These are phyloP conservation scores for Colletotrichum sansevieriae DNA, from an alignment of 2,329 filamentous ascomycete genomes.

Conservation along the genomic window DNA sequence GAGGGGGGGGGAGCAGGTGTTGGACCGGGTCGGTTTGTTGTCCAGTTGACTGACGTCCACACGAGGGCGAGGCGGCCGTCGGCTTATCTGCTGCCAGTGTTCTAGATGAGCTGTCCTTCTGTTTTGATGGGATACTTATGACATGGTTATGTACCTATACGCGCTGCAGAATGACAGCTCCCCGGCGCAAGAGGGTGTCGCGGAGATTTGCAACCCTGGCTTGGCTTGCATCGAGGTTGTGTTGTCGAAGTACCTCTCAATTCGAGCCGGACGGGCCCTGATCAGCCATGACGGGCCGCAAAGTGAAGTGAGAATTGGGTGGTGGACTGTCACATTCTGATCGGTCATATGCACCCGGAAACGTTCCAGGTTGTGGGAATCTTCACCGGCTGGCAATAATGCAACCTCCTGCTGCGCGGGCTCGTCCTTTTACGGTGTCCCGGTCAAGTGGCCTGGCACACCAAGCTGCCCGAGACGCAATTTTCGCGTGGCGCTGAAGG, in stretches of 20 bases:
- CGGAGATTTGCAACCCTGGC: conserved; percentile 39
- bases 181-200: conserved; percentile 30
- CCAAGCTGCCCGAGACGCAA: conserved; percentile 14
- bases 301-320: background rate
- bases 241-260: conserved; percentile 4
- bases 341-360: conserved; percentile 34
- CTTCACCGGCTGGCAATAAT: conserved; percentile 31
- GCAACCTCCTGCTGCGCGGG: conserved; percentile 26
- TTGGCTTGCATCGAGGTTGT: background rate
- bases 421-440: conserved; percentile 29
- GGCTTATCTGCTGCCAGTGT: conserved; percentile 23
- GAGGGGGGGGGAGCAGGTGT: background rate
- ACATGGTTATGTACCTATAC: conserved; percentile 28
- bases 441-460: conserved; percentile 33
- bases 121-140: conserved; percentile 31
- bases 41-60: conserved; percentile 6
- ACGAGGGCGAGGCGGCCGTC: conserved; percentile 3
- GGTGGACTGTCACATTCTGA: conserved; percentile 40
- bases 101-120: conserved; percentile 11
- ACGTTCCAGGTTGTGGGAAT: conserved; percentile 32
- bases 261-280: background rate
- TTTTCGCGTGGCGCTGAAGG: conserved; percentile 34
- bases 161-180: conserved; percentile 24
- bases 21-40: conserved; percentile 1
- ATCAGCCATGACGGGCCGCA: background rate